A percentile compares a stretch with the other conserved stretches of the same genome.
phyloP scores from a whole-genome alignment of 345 rosid species.

The Mangifera indica region DNA sequence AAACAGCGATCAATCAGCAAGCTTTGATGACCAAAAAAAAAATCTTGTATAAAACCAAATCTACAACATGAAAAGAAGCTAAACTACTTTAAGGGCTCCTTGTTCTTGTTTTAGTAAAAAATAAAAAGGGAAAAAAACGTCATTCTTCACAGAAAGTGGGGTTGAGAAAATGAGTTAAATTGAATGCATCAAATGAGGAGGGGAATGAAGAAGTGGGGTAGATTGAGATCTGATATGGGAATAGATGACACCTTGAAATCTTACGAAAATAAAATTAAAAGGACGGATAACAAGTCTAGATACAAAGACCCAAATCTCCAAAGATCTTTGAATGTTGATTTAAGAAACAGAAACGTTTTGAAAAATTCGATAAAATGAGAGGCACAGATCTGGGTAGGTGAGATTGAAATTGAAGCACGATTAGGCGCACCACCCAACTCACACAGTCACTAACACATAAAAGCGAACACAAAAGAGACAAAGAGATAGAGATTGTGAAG shows the following conservation, averaged over 20 bases:
- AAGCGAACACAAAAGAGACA: background rate
- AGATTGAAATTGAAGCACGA: conserved; percentile 11
- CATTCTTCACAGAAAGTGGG: background rate
- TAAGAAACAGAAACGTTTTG: background rate
- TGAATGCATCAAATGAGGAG: background rate
- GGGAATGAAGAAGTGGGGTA: conserved; percentile 9
- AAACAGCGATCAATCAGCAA: background rate
- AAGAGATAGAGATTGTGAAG: background rate
- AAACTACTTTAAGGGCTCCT: background rate
- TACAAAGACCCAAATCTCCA: conserved; percentile 48
- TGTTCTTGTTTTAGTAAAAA: background rate
- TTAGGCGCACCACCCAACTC: conserved; percentile 32
- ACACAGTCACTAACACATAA: background rate
- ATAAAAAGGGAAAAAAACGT: background rate
- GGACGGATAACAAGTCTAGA: conserved; percentile 34
- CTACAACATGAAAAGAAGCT: background rate
- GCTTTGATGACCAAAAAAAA: background rate
- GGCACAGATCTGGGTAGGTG: conserved; percentile 46
- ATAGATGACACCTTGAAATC: conserved; percentile 38
- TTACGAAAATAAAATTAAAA: conserved; percentile 8
- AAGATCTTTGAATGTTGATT: conserved; percentile 19
- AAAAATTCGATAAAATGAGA: background rate
- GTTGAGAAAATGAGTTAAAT: no score
- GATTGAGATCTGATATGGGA: conserved; percentile 36
- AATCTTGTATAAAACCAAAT: background rate